These are phyloP conservation scores for Tuber brumale DNA, from an alignment of 495 filamentous ascomycete genomes.

Conservation along the genomic window DNA sequence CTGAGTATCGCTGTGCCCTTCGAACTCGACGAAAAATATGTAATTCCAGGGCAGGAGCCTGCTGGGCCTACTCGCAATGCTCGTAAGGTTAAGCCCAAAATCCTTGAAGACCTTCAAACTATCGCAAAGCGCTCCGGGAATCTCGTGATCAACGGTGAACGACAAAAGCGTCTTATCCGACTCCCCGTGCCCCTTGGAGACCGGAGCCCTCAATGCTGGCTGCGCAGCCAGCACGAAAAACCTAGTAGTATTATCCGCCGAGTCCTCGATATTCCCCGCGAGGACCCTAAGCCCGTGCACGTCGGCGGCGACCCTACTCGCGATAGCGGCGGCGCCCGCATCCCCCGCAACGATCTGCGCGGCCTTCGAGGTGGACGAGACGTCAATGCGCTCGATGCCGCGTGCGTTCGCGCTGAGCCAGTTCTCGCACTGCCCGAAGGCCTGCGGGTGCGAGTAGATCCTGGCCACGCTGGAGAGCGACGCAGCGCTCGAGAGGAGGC, in stretches of 20 bases:
- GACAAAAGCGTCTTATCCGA: constrained; percentile 65
- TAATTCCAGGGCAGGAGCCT: constrained; percentile 75
- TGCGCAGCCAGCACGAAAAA: constrained; percentile 70
- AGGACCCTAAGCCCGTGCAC: constrained; percentile 61
- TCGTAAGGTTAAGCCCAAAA: constrained; percentile 72
- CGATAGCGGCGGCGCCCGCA: constrained; percentile 63
- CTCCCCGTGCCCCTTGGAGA: constrained; percentile 38
- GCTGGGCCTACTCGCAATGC: constrained; percentile 80
- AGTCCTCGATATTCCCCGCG: constrained; percentile 72
- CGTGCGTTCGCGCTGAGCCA: constrained; percentile 63
- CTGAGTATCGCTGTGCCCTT: constrained; percentile 53
- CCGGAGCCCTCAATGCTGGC: constrained; percentile 46
- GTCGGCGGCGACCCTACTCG: constrained; percentile 64
- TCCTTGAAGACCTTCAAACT: constrained; percentile 69
- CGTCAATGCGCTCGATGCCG: constrained; percentile 69
- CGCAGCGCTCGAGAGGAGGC: constrained; percentile 55
- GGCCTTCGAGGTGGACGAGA: constrained; percentile 75
- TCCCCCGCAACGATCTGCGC: constrained; percentile 67
- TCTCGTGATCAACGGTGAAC: constrained; percentile 72
- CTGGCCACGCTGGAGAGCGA: constrained; percentile 47
- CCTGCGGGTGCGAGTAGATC: constrained; percentile 89
- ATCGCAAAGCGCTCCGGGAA: constrained; percentile 73
- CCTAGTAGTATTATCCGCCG: constrained; percentile 73
- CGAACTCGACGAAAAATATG: constrained; percentile 89
- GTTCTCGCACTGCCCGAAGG: constrained; percentile 82